phyloP scores from a whole-genome alignment of 805 yeast species.

The Candida odintsovae region DNA sequence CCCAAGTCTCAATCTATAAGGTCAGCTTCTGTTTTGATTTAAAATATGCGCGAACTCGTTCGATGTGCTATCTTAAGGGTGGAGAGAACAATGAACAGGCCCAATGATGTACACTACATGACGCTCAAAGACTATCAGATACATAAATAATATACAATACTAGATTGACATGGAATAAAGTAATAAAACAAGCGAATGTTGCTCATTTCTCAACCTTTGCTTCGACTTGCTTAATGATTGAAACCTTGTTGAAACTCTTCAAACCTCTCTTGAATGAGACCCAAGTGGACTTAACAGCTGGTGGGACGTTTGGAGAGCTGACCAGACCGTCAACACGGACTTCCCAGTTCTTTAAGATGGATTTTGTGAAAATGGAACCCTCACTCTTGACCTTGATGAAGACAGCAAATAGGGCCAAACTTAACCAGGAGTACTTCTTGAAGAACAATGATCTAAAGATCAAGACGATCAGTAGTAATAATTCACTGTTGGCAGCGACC shows the following conservation, averaged over 20 bases:
- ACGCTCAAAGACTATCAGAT: background rate
- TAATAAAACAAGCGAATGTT: background rate
- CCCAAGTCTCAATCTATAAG: too few relatives aligned
- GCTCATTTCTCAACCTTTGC: constrained; percentile 6
- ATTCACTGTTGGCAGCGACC: constrained; percentile 55
- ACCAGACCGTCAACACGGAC: constrained; percentile 56
- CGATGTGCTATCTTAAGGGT: background rate
- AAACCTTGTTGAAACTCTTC: constrained; percentile 15
- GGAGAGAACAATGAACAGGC: too few relatives aligned
- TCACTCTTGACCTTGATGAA: constrained; percentile 79
- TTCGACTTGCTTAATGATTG: constrained; percentile 14
- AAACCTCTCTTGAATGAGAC: constrained; percentile 34
- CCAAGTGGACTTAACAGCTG: constrained; percentile 45
- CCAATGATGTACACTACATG: background rate
- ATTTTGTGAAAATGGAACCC: constrained; percentile 65
- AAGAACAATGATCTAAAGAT: constrained; percentile 53
- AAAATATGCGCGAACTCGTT: background rate
- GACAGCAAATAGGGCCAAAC: constrained; percentile 45
- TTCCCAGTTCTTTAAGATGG: constrained; percentile 63
- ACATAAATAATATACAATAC: background rate
- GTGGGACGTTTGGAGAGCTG: constrained; percentile 48
- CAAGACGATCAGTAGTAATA: constrained; percentile 35
- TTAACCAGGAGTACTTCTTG: constrained; percentile 56
- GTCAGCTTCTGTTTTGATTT: background rate
- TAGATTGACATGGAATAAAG: background rate